Conservation (phyloP, 2,329 filamentous ascomycete genomes). For the Sarocladiaceae sp. region DNA sequence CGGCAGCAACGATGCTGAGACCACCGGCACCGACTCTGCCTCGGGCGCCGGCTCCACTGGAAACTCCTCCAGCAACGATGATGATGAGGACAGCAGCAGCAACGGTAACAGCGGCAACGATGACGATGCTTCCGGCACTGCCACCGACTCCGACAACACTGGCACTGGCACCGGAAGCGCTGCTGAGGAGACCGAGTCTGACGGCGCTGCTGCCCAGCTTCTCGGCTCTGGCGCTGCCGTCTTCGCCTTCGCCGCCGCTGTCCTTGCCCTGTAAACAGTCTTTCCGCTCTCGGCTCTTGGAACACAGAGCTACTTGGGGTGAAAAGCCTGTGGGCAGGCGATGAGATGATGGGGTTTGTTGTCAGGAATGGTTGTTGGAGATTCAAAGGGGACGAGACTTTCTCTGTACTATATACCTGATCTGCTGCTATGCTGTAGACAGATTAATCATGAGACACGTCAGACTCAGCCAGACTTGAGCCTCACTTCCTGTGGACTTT, state of each 20-base stretch:
- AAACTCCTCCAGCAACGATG: constrained; percentile 14
- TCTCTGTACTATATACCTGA: constrained; percentile 6
- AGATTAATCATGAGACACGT: constrained; percentile 7
- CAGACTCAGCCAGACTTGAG: neutral
- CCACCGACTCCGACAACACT: constrained; percentile 16
- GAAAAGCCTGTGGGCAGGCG: neutral
- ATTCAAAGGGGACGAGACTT: neutral
- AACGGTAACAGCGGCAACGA: constrained; percentile 15
- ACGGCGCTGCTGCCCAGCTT: constrained; percentile 28
- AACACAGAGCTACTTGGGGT: neutral
- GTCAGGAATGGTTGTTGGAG: constrained; percentile 1
- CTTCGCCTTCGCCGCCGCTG: constrained; percentile 41
- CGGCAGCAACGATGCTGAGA: constrained; percentile 31
- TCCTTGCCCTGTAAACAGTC: constrained; percentile 42
- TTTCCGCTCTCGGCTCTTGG: neutral
- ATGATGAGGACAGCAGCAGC: too few species aligned
- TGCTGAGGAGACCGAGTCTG: constrained; percentile 21
- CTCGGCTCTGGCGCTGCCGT: constrained; percentile 36
- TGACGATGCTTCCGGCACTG: constrained; percentile 20
- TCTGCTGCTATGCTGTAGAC: constrained; percentile 2
- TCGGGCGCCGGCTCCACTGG: constrained; percentile 13
- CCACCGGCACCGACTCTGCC: constrained; percentile 18
- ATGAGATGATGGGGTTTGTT: neutral
- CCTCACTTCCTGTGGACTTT: neutral
- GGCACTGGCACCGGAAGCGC: constrained; percentile 19